A percentile compares a stretch with the other conserved stretches of the same genome.
phyloP scores from a whole-genome alignment of 2,329 filamentous ascomycete species.

The Pseudogymnoascus sp. region DNA sequence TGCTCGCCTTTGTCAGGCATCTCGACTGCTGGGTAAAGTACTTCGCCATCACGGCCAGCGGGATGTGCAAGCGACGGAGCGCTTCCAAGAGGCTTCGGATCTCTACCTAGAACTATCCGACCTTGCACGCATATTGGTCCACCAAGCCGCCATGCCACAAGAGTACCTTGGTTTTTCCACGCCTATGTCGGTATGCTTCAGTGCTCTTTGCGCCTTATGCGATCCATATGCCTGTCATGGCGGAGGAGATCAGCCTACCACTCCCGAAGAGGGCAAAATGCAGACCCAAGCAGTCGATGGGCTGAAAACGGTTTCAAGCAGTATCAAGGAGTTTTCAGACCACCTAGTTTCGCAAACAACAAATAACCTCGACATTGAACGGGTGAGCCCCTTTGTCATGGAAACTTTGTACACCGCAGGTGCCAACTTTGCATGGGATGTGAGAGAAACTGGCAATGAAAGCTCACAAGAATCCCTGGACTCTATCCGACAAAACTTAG shows the following conservation, averaged over 20 bases:
- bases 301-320: slow-evolving; percentile 26
- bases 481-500: slow-evolving; percentile 26
- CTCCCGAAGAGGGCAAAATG: slow-evolving; percentile 25
- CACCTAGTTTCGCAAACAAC: slow-evolving; percentile 21
- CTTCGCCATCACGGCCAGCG: slow-evolving; percentile 26
- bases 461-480: slow-evolving; percentile 27
- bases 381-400: slow-evolving; percentile 31
- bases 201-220: slow-evolving; percentile 28
- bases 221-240: slow-evolving; percentile 33
- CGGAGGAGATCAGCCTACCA: slow-evolving; percentile 15
- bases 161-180: slow-evolving; percentile 23
- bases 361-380: slow-evolving; percentile 22
- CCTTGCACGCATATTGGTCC: slow-evolving; percentile 21
- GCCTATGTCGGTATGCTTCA: slow-evolving; percentile 24
- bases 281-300: slow-evolving; percentile 30
- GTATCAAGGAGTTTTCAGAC: slow-evolving; percentile 26
- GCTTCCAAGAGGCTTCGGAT: slow-evolving; percentile 20
- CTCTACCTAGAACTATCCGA: slow-evolving; percentile 22
- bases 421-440: slow-evolving; percentile 33
- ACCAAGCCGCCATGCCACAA: slow-evolving; percentile 19
- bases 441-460: slow-evolving; percentile 31
- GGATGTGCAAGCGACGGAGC: slow-evolving; percentile 17
- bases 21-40: slow-evolving; percentile 31
- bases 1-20: slow-evolving; percentile 40
- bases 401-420: slow-evolving; percentile 34